Conservation (phyloP, 2,329 filamentous ascomycete species). For the Hortaea werneckii region DNA sequence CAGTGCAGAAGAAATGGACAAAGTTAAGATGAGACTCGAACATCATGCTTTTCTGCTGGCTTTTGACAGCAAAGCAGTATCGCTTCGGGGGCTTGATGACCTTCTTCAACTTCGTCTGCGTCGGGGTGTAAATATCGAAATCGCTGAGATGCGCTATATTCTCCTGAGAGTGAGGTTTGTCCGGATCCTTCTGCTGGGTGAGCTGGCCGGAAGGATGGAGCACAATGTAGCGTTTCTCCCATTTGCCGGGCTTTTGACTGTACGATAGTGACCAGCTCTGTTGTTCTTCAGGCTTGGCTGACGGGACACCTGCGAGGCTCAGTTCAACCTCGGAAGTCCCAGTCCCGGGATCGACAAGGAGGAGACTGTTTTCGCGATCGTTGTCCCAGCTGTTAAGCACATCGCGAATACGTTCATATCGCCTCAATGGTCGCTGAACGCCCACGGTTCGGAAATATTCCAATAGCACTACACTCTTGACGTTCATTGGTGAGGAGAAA, state of each 20-base stretch:
- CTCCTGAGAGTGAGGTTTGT: slow-evolving; percentile 52
- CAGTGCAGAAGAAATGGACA: too few species aligned
- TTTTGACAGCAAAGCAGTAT: slow-evolving; percentile 80
- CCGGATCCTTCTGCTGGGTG: slow-evolving; percentile 59
- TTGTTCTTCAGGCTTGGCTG: slow-evolving; percentile 53
- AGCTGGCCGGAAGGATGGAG: slow-evolving; percentile 65
- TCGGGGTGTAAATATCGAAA: slow-evolving; percentile 81
- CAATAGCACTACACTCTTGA: too few species aligned
- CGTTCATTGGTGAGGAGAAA: too few species aligned
- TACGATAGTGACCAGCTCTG: slow-evolving; percentile 63
- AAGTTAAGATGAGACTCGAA: too few species aligned
- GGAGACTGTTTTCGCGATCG: too few species aligned
- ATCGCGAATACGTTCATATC: too few species aligned
- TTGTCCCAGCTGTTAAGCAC: too few species aligned
- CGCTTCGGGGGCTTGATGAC: slow-evolving; percentile 75
- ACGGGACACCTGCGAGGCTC: slow-evolving; percentile 56
- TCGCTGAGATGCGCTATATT: slow-evolving; percentile 79
- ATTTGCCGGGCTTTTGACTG: slow-evolving; percentile 72
- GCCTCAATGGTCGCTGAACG: too few species aligned
- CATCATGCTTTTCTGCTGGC: too few species aligned
- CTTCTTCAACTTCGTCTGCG: slow-evolving; percentile 55
- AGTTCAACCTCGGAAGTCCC: slow-evolving; percentile 49
- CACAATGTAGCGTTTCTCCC: slow-evolving; percentile 75
- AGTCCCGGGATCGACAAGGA: slow-evolving; percentile 44
- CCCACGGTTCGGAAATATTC: too few species aligned